Evolutionary conservation across 352 stramenopile species (phyloP), one percentile per base, ranked within the genome.

Genomic region (Globisporangium nagaii): DNA sequence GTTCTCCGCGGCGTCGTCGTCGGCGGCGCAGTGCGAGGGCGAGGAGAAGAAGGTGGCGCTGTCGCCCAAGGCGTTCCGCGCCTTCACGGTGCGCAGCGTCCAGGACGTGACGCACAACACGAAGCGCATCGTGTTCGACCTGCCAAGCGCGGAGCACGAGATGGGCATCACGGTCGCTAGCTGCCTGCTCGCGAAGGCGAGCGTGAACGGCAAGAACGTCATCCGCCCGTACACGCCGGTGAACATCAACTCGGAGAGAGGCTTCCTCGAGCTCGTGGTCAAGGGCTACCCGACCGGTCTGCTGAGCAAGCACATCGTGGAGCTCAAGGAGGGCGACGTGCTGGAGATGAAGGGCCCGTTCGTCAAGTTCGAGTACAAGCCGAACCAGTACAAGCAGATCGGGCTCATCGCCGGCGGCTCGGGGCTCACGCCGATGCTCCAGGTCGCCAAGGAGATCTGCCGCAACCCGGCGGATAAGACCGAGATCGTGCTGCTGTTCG

Each of bases 331-430:
- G 22, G 90, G 90, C 8, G 90, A 96, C 62, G 56, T 64, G 44
- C 70, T 97, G 10, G 84, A 96, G 55, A 91, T 97, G 75, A 96
- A 96, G 66, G 90, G 90, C 1, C 90, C 89, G 6, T 90, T 95
- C 43, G 19, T 63, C 31, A 96, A 96, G 71, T 84, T 97, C 48
- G 63, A 61, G 25, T 96, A 97, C 76, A 70, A 63, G 62, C 59
- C 88, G 45, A 97, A 96, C 73, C 68, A 70, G 65, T 93, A 93
- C 68, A 96, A 95, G 66, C 74, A 88, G 58, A 84, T 97, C 46
- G 87, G 85, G 5, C 67, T 96, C 52, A 86, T 97, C 56, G 89
- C 90, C 51, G 90, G 89, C 17, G 90, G 90, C 62, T 96, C 85
- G 46, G 90, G 88, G 20, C 82, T 96, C 66, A 96, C 88, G 39